Conservation (phyloP, 805 yeast species). For the Cyberlindnera maclurae region DNA sequence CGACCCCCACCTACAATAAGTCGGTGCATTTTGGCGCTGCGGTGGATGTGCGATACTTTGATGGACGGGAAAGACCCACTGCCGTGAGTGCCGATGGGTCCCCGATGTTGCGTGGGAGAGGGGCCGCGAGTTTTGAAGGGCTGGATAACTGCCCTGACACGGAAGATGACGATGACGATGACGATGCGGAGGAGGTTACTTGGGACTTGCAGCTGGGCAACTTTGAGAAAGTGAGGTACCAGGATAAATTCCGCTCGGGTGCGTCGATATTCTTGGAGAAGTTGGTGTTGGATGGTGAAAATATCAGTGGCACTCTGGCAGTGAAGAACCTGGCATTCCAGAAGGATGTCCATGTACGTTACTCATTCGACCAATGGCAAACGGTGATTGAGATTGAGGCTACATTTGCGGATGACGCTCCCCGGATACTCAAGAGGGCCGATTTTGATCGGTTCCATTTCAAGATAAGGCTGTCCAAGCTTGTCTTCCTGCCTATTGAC, state of each 20-base stretch:
- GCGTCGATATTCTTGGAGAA: slow-evolving; percentile 53
- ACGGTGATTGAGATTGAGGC: slow-evolving; percentile 68
- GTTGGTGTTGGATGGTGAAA: slow-evolving; percentile 51
- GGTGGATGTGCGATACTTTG: slow-evolving; percentile 66
- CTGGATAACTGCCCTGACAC: slow-evolving; percentile 22
- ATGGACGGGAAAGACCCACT: slow-evolving; percentile 65
- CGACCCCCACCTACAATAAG: slow-evolving; percentile 49
- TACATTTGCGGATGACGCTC: slow-evolving; percentile 43
- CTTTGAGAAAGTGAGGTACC: slow-evolving; percentile 41
- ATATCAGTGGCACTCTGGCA: slow-evolving; percentile 66
- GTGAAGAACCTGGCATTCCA: slow-evolving; percentile 68
- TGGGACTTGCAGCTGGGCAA: slow-evolving; percentile 40
- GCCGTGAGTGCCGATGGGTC: slow-evolving; percentile 66
- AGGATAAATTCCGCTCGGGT: slow-evolving; percentile 34
- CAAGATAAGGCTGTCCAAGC: slow-evolving; percentile 42
- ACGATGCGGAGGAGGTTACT: slow-evolving; percentile 16
- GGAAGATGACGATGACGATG: slow-evolving; percentile 15
- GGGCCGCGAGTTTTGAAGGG: slow-evolving; percentile 7
- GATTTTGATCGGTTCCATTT: slow-evolving; percentile 68
- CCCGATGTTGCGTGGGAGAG: slow-evolving; percentile 35
- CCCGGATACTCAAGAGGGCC: slow-evolving; percentile 37
- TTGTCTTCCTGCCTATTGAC: slow-evolving; percentile 12
- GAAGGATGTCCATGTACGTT: slow-evolving; percentile 62
- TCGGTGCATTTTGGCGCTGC: slow-evolving; percentile 77
- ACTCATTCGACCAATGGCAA: slow-evolving; percentile 74